Evolutionary conservation across 1,139 yeast species (phyloP).

Genomic region (Hemisphaericaspora lyxosophila): DNA sequence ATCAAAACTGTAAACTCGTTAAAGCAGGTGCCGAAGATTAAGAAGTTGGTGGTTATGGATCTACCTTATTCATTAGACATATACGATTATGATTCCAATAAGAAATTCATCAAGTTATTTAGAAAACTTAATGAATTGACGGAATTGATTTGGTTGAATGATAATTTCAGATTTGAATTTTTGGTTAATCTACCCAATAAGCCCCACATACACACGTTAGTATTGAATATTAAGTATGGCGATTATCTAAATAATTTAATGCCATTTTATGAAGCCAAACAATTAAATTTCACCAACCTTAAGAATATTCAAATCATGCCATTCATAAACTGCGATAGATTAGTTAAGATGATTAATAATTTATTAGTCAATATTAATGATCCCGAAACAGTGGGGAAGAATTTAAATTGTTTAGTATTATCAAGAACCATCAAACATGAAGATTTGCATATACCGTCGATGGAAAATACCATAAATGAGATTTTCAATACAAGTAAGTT

Average conservation of each 20-base stretch:
- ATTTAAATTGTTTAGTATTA: slow-evolving; percentile 20
- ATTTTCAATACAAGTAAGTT: slow-evolving; percentile 17
- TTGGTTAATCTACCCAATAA: slow-evolving; percentile 23
- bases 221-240: slow-evolving; percentile 27
- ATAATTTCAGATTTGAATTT: slow-evolving; percentile 31
- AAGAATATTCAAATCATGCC: slow-evolving; percentile 30
- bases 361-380: slow-evolving; percentile 18
- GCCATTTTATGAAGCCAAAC: slow-evolving; percentile 2
- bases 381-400: slow-evolving; percentile 12
- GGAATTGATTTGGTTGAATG: slow-evolving; percentile 35
- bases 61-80: slow-evolving; percentile 39
- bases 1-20: slow-evolving; percentile 17
- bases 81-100: slow-evolving; percentile 27
- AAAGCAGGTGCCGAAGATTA: slow-evolving; percentile 15
- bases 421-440: slow-evolving; percentile 14
- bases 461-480: slow-evolving; percentile 14
- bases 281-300: slow-evolving; percentile 25
- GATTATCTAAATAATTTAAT: slow-evolving; percentile 16
- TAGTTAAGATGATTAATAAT: slow-evolving; percentile 20
- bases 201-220: slow-evolving; percentile 19
- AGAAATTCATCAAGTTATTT: slow-evolving; percentile 22
- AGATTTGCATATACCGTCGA: slow-evolving; percentile 15
- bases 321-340: slow-evolving; percentile 21
- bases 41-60: slow-evolving; percentile 24
- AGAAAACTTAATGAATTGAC: slow-evolving; percentile 18